A percentile compares a stretch with the other conserved stretches of the same genome.
Evolutionary conservation across 169 alveolate genomes (phyloP).

Genomic region (Plasmodium reichenowi): DNA sequence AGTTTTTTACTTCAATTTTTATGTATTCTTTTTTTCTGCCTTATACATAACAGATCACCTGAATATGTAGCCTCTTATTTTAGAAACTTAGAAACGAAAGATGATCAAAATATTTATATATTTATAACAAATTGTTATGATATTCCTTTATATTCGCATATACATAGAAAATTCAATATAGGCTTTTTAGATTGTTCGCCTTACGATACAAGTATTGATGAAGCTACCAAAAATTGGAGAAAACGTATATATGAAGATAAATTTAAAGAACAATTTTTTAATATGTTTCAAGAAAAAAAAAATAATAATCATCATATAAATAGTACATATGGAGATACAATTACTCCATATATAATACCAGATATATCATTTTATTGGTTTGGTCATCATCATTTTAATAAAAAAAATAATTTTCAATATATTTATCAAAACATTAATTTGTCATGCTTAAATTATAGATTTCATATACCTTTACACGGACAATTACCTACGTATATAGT

Average conservation of each 20-base stretch:
- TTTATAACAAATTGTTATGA: constrained; percentile 77
- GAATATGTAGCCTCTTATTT: constrained; percentile 52
- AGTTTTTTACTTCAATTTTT: constrained; percentile 54
- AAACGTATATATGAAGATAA: constrained; percentile 37
- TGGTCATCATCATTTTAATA: constrained; percentile 40
- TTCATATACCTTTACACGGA: constrained; percentile 27
- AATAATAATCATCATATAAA: background rate
- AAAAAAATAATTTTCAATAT: constrained; percentile 14
- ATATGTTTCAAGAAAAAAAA: constrained; percentile 20
- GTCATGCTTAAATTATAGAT: constrained; percentile 59
- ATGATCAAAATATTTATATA: constrained; percentile 57
- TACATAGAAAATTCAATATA: constrained; percentile 62
- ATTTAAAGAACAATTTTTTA: constrained; percentile 34
- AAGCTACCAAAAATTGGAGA: constrained; percentile 25
- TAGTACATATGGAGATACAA: background rate
- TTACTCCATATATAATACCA: constrained; percentile 66
- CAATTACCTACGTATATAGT: constrained; percentile 53
- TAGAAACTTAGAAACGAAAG: constrained; percentile 19
- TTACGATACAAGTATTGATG: constrained; percentile 27
- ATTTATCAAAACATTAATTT: constrained; percentile 27
- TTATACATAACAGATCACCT: constrained; percentile 68
- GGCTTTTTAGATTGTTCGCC: constrained; percentile 81
- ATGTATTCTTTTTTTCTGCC: constrained; percentile 67
- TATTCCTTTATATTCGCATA: constrained; percentile 78
- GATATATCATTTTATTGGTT: constrained; percentile 48